A percentile compares a stretch with the other conserved stretches of the same genome.
These are phyloP conservation scores for Fusarium floridanum DNA, from an alignment of 2,329 filamentous ascomycete genomes.

Conservation along the genomic window DNA sequence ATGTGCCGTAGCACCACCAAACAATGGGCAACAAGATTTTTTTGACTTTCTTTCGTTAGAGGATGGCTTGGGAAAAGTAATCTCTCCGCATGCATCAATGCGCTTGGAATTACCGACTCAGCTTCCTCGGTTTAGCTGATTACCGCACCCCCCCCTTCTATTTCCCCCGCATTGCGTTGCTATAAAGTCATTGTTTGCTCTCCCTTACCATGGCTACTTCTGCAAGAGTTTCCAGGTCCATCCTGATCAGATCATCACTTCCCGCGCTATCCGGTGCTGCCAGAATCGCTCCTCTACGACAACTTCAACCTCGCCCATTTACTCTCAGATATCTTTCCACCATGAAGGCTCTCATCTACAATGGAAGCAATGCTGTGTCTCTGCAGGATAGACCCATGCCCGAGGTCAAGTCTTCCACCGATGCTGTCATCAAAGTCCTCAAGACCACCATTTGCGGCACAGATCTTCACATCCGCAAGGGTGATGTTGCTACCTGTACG, in stretches of 20 bases:
- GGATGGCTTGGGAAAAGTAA: background rate
- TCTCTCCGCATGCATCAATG: background rate
- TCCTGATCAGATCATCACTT: background rate
- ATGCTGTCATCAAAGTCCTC: conserved; percentile 62
- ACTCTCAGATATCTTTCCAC: background rate
- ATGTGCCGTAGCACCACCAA: background rate
- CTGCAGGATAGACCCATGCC: conserved; percentile 59
- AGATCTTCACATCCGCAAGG: conserved; percentile 68
- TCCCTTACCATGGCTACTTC: background rate
- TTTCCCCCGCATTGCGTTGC: background rate
- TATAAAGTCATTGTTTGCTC: background rate
- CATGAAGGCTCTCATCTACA: conserved; percentile 62
- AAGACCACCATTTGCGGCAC: conserved; percentile 67
- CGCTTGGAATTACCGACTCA: background rate
- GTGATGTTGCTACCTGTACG: conserved; percentile 62
- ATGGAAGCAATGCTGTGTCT: conserved; percentile 48
- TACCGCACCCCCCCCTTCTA: background rate
- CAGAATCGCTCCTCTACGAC: background rate
- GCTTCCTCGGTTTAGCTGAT: background rate
- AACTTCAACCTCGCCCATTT: background rate
- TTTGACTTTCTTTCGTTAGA: background rate
- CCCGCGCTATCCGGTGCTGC: background rate
- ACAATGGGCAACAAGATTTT: background rate
- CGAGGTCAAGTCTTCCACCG: conserved; percentile 55
- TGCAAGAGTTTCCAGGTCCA: background rate